Base-by-base conservation (phyloP, 2,329 filamentous ascomycete genomes). In the Xylaria sp. region DNA sequence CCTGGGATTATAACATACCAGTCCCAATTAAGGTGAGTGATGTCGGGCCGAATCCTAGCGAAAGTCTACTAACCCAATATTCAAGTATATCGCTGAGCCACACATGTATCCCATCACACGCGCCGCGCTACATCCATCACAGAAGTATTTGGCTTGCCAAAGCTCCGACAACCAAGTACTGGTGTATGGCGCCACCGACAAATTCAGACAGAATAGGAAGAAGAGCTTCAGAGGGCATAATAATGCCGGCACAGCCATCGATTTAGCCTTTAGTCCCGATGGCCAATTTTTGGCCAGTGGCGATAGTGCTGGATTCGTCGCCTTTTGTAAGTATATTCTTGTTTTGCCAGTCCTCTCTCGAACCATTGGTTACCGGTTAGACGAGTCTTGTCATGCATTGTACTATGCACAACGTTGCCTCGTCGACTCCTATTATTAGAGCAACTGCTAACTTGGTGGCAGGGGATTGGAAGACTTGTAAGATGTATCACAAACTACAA, bases 1-100 rank as follows among this genome's bases (percentile, higher is more conserved):
- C 94, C 1, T 99, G 96, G 96, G 96, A 99, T 78, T 98, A 96
- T 80, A 92, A 93, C 70, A 98, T 99, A 69, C 95, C 95, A 1
- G 95, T 99, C 0, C 95, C 95, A 0, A 98, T 99, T 83, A 98
- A 63, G 52, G 63, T 60, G 25, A 44, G 60, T 11, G 43, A 1
- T 6, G 13, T 2, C 29, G 8, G 11, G 13, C 15, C 4, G 0
- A 13, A 2, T 46, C 46, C 3, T 19, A 1, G 1, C 4, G 6
- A 4, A 23, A 15, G 23, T 15, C 41, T 23, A 41, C 62, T 65
- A 15, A 65, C 21, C 8, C 13, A 8, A 6, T 29, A 25, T 44
- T 27, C 3, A 40, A 97, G 76, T 96, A 96, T 80, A 96, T 97
- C 72, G 94, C 94, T 25, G 95, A 99, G 75, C 93, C 94, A 1